Evolutionary conservation across 179 eudicot genomes (phyloP).

Genomic region (Carnegiea gigantea): DNA sequence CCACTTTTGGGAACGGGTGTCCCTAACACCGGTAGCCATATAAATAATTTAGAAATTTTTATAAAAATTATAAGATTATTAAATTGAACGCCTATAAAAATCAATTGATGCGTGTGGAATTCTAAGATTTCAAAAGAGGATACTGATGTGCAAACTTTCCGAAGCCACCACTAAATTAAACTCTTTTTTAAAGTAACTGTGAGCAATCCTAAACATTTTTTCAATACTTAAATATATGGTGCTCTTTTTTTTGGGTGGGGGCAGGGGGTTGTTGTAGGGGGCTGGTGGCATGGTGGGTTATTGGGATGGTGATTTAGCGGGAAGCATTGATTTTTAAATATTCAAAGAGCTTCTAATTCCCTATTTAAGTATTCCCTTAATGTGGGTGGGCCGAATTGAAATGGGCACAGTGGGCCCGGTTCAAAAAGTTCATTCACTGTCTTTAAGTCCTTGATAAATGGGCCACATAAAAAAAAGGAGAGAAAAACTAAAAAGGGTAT

Average conservation of each 20-base stretch:
- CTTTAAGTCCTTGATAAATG: slow-evolving; percentile 19
- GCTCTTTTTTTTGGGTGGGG: not conserved
- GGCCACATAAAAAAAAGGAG: slow-evolving; percentile 8
- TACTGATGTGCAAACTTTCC: too few species aligned
- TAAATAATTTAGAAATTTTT: too few species aligned
- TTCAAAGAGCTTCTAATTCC: not conserved
- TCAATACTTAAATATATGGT: too few species aligned
- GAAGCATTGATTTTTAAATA: not conserved
- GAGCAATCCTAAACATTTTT: too few species aligned
- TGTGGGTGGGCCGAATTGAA: slow-evolving; percentile 16
- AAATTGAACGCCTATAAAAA: too few species aligned
- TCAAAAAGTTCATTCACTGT: slow-evolving; percentile 11
- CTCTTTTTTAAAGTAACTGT: too few species aligned
- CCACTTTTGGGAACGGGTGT: too few species aligned
- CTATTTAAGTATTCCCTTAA: not conserved
- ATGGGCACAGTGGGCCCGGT: slow-evolving; percentile 17
- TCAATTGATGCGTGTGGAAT: too few species aligned
- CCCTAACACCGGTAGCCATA: too few species aligned
- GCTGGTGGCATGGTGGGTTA: not conserved
- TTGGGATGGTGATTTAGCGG: not conserved
- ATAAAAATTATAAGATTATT: too few species aligned
- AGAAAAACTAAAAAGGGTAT: not conserved
- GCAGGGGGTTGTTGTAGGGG: not conserved
- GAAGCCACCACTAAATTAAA: too few species aligned
- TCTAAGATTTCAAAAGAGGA: too few species aligned